Base-by-base conservation (phyloP, 2,329 filamentous ascomycete genomes). In the Cadophora malorum region DNA sequence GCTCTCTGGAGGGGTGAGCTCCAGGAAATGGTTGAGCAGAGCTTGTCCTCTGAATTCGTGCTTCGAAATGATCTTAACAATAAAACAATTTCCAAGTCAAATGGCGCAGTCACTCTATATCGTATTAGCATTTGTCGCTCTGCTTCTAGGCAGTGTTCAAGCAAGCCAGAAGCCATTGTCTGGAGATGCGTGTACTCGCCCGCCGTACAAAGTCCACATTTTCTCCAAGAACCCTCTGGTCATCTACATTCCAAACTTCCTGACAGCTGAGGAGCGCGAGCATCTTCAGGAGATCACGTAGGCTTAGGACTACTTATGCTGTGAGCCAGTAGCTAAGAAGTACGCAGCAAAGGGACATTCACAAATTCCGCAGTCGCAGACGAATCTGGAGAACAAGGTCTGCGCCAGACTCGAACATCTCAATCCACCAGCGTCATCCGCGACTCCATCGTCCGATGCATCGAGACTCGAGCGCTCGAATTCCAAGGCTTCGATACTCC, bases 401-500 rank as follows among this genome's bases (percentile, higher is more conserved):
- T 82, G 85, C 64, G 64, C 1, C 72, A 77, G 79, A 9, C 85
- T 33, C 83, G 86, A 23, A 82, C 83, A 64, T 87, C 85, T 1
- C 83, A 86, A 69, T 78, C 78, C 52, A 78, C 80, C 7, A 79
- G 81, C 7, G 80, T 85, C 47, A 74, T 78, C 28, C 80, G 81
- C 67, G 80, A 83, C 69, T 59, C 74, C 14, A 80, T 79, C 0
- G 84, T 88, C 10, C 82, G 84, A 70, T 88, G 86, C 72, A 82
- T 88, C 69, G 86, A 88, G 71, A 77, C 81, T 23, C 84, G 86
- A 61, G 86, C 86, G 1, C 81, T 84, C 5, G 74, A 79, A 4
- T 85, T 88, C 76, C 86, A 89, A 77, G 86, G 86, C 73, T 87
- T 85, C 84, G 65, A 68, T 33, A 83, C 81, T 0, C 80, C 81